These are phyloP conservation scores for Phytophthora ohioensis DNA, from an alignment of 352 stramenopile genomes.

Conservation along the genomic window DNA sequence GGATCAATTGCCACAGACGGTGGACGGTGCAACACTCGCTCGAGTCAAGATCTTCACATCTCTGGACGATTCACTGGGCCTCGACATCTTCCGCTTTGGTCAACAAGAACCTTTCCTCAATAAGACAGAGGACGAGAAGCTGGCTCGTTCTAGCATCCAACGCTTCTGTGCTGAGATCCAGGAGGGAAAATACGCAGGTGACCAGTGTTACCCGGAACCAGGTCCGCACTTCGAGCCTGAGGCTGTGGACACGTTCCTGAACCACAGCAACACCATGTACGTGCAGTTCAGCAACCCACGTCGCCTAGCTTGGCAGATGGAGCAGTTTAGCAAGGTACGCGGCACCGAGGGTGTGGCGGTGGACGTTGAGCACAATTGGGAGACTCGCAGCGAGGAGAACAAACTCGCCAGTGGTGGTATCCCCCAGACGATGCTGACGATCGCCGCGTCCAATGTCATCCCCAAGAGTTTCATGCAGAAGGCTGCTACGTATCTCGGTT, in stretches of 20 bases:
- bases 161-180: constrained; percentile 79
- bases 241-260: constrained; percentile 71
- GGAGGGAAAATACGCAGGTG: constrained; percentile 66
- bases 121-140: constrained; percentile 65
- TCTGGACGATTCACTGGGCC: constrained; percentile 80
- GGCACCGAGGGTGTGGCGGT: constrained; percentile 81
- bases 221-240: constrained; percentile 65
- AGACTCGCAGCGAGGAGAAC: constrained; percentile 84
- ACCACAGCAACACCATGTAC: constrained; percentile 83
- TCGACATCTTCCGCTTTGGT: constrained; percentile 90
- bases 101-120: constrained; percentile 78
- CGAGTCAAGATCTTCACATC: constrained; percentile 93
- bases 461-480: constrained; percentile 86
- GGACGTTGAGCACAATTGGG: constrained; percentile 86
- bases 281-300: constrained; percentile 86
- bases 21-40: constrained; percentile 70
- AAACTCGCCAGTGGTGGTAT: constrained; percentile 61
- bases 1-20: constrained; percentile 69
- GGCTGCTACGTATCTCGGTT: constrained; percentile 87
- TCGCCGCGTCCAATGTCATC: constrained; percentile 86
- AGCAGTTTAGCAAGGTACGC: constrained; percentile 65
- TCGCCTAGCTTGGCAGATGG: constrained; percentile 77
- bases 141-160: constrained; percentile 65
- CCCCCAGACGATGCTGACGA: constrained; percentile 87
- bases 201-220: constrained; percentile 62